Evolutionary conservation across 768 basidiomycete genomes (phyloP).

Genomic region (Amanita rimosa): DNA sequence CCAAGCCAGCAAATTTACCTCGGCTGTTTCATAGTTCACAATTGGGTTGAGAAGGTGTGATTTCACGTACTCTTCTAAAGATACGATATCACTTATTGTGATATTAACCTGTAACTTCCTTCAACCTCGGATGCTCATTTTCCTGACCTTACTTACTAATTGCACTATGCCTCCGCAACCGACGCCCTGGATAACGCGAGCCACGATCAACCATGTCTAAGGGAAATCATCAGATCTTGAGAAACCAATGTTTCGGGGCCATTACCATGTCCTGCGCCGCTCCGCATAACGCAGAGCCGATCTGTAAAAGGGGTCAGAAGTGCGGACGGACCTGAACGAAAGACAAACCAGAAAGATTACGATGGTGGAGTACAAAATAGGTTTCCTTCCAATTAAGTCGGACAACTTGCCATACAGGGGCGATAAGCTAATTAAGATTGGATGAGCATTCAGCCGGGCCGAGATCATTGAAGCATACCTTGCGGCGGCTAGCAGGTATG

Average conservation of each 20-base stretch:
- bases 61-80: constrained; percentile 54
- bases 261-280: constrained; percentile 62
- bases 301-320: constrained; percentile 21
- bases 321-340: neutral
- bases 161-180: constrained; percentile 77
- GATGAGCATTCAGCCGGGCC: neutral
- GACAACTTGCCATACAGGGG: constrained; percentile 76
- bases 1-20: constrained; percentile 64
- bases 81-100: constrained; percentile 74
- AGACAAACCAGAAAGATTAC: constrained; percentile 47
- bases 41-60: neutral
- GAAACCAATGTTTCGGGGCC: neutral
- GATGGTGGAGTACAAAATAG: constrained; percentile 57
- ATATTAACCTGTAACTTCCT: constrained; percentile 39
- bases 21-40: constrained; percentile 30
- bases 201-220: constrained; percentile 60
- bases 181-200: constrained; percentile 73
- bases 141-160: constrained; percentile 28
- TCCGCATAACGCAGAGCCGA: constrained; percentile 75
- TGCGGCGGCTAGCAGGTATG: constrained; percentile 63
- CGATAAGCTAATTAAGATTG: constrained; percentile 28
- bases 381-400: constrained; percentile 49
- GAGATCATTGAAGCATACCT: constrained; percentile 18
- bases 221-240: neutral
- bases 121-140: neutral